A percentile compares a stretch with the other conserved stretches of the same genome.
Evolutionary conservation across 163 green algal species (phyloP).

Genomic region (Smithsoniella earleae): DNA sequence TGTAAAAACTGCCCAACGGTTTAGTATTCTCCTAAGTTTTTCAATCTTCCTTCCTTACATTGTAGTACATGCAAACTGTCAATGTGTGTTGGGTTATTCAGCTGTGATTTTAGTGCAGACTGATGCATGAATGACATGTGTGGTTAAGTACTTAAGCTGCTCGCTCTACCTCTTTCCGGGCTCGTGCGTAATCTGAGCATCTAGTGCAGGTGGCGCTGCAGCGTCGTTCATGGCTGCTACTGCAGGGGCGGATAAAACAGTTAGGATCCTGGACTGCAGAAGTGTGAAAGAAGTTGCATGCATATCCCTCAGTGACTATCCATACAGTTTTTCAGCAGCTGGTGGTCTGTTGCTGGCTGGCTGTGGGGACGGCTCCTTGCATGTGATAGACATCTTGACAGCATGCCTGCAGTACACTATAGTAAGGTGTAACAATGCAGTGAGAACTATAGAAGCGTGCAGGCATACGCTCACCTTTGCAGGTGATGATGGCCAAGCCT

Average conservation of each 20-base stretch:
- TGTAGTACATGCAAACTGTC: background rate
- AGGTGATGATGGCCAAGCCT: slow-evolving; percentile 46
- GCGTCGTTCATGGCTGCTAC: slow-evolving; percentile 42
- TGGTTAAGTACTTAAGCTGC: too few species aligned
- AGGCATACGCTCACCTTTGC: slow-evolving; percentile 36
- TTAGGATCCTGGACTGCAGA: slow-evolving; percentile 42
- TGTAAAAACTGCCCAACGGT: too few species aligned
- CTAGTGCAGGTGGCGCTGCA: slow-evolving; percentile 34
- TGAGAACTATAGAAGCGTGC: slow-evolving; percentile 41
- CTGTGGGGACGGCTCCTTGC: slow-evolving; percentile 49
- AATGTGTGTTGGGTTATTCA: too few species aligned
- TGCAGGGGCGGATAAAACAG: slow-evolving; percentile 49
- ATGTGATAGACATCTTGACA: slow-evolving; percentile 43
- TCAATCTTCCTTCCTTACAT: background rate
- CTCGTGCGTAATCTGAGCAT: slow-evolving; percentile 4
- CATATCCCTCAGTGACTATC: slow-evolving; percentile 47
- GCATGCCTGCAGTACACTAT: slow-evolving; percentile 38
- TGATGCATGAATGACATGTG: background rate
- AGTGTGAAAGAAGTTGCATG: slow-evolving; percentile 32
- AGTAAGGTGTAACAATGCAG: slow-evolving; percentile 41
- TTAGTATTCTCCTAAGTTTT: too few species aligned
- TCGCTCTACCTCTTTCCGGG: too few species aligned
- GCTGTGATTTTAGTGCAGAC: too few species aligned
- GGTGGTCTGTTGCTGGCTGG: slow-evolving; percentile 43
- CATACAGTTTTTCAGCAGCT: slow-evolving; percentile 45